Evolutionary conservation across 2,329 filamentous ascomycete species (phyloP), one percentile per base, ranked within the genome.

Genomic region (Trichoderma atrobrunneum): DNA sequence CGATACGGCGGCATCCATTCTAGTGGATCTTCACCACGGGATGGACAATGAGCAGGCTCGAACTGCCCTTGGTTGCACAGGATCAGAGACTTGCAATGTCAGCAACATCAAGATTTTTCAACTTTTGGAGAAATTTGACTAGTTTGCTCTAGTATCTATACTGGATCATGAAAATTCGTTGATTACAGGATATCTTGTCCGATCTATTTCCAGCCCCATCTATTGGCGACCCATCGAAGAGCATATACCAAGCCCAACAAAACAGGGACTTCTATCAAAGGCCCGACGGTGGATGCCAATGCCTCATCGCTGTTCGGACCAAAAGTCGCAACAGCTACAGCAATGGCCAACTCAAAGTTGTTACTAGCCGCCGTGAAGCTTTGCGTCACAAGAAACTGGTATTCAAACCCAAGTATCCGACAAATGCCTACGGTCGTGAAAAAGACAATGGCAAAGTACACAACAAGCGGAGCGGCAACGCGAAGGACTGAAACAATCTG

Each of bases 331-430:
- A 97, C 90, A 0, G 93, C 93, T 0, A 97, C 94, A 0, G 94
- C 94, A 81, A 97, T 97, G 0, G 94, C 93, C 28, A 97, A 84
- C 83, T 97, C 94, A 77, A 97, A 97, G 79, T 97, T 97, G 78
- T 97, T 97, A 79, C 94, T 97, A 1, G 93, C 92, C 0, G 93
- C 95, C 0, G 93, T 97, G 77, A 97, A 96, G 78, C 92, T 94
- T 81, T 97, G 93, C 2, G 93, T 95, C 12, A 87, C 86, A 1
- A 88, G 87, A 1, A 94, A 79, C 43, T 86, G 86, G 78, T 97
- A 97, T 0, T 89, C 89, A 72, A 94, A 94, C 0, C 93, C 92
- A n/a, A 91, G 81, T n/a, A 85, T 86, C 63, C 86, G 85, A 3
- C 89, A 87, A 2, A 90, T 82, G 57, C 83, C 84, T 1, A 96